These are phyloP conservation scores for Ogataea henricii DNA, from an alignment of 805 yeast species.

Conservation along the genomic window DNA sequence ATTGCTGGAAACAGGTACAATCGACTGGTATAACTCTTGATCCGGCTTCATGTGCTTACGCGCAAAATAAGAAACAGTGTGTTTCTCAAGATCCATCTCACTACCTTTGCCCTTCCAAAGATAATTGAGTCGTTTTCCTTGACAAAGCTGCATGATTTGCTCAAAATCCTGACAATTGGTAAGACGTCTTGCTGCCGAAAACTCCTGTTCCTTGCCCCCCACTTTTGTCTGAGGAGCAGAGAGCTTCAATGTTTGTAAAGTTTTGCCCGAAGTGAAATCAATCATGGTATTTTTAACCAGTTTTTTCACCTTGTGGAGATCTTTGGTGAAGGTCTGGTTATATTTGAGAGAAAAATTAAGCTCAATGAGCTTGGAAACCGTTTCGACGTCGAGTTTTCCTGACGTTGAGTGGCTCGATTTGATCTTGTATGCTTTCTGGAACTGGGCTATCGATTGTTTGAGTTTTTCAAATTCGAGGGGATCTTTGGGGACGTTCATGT, in stretches of 20 bases:
- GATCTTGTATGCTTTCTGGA: constrained; percentile 56
- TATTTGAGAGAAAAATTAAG: constrained; percentile 32
- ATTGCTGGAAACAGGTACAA: constrained; percentile 3
- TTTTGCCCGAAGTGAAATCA: constrained; percentile 40
- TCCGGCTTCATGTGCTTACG: constrained; percentile 8
- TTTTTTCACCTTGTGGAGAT: constrained; percentile 37
- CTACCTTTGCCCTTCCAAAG: constrained; percentile 56
- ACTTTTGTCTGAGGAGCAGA: constrained; percentile 25
- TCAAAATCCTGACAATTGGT: constrained; percentile 31
- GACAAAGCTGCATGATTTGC: constrained; percentile 27
- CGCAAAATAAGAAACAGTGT: constrained; percentile 22
- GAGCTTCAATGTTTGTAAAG: constrained; percentile 32
- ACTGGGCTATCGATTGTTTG: constrained; percentile 65
- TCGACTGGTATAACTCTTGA: neutral
- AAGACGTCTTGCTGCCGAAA: constrained; percentile 18
- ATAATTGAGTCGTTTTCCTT: constrained; percentile 37
- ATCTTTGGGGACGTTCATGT: constrained; percentile 72
- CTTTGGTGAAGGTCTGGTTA: constrained; percentile 37
- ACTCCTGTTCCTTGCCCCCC: constrained; percentile 21
- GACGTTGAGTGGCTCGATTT: constrained; percentile 9
- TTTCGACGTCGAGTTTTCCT: constrained; percentile 27
- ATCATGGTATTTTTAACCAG: constrained; percentile 39
- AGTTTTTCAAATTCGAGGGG: constrained; percentile 78
- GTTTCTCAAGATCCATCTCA: constrained; percentile 34
- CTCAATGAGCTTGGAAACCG: constrained; percentile 27